Evolutionary conservation across 2,329 filamentous ascomycete species (phyloP).

Genomic region (Mollisia scopiformis): DNA sequence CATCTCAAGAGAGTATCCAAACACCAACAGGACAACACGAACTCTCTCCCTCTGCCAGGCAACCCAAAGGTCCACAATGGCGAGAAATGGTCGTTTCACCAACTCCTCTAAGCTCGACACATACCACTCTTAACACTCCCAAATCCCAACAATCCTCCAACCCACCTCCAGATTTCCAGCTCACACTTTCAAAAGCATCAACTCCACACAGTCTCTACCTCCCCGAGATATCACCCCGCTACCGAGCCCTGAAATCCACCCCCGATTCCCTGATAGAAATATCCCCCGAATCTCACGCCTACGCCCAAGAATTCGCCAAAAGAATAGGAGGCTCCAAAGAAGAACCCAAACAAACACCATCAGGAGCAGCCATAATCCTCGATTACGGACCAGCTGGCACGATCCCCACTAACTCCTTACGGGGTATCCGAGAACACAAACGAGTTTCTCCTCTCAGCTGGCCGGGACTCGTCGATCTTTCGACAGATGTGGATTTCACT

Average conservation of each 20-base stretch:
- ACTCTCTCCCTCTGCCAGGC: conserved; percentile 35
- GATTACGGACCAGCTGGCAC: conserved; percentile 85
- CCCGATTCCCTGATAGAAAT: conserved; percentile 81
- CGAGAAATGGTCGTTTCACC: conserved; percentile 80
- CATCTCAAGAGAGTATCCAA: conserved; percentile 39
- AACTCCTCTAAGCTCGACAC: conserved; percentile 57
- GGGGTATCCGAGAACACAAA: conserved; percentile 81
- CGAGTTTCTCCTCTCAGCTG: conserved; percentile 77
- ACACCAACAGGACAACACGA: conserved; percentile 45
- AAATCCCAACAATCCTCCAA: conserved; percentile 51
- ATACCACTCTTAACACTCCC: conserved; percentile 57
- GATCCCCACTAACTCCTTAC: conserved; percentile 85
- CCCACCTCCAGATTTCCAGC: conserved; percentile 79
- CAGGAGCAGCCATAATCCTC: conserved; percentile 89
- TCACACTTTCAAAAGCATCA: conserved; percentile 73
- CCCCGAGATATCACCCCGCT: conserved; percentile 79
- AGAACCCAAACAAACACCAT: conserved; percentile 61
- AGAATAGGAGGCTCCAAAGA: conserved; percentile 74
- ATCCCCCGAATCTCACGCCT: conserved; percentile 83
- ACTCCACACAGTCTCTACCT: conserved; percentile 87
- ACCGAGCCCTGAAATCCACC: conserved; percentile 70
- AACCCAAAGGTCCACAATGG: conserved; percentile 63
- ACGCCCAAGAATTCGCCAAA: conserved; percentile 78
- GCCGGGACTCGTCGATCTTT: conserved; percentile 85
- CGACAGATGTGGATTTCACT: conserved; percentile 91